A percentile compares a stretch with the other conserved stretches of the same genome.
Evolutionary conservation across 2,329 filamentous ascomycete genomes (phyloP).

Genomic region (Emergomyces orientalis): DNA sequence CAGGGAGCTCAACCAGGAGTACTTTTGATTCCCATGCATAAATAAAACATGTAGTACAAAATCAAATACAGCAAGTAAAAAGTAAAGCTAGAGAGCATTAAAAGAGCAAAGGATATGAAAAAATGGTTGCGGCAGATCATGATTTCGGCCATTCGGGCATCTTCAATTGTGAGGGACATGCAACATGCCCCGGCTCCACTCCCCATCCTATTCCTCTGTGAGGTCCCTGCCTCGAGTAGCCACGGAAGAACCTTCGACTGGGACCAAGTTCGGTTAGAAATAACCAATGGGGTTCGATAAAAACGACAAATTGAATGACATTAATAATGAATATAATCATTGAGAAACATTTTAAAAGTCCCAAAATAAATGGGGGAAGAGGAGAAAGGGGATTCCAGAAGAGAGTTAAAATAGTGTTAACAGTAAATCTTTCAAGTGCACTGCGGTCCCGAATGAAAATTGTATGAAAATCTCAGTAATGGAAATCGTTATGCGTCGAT

Average conservation of each 20-base stretch:
- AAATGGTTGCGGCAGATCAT: not conserved
- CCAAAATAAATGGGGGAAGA: constrained; percentile 20
- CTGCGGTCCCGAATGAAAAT: constrained; percentile 7
- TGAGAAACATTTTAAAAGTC: constrained; percentile 17
- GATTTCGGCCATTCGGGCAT: not conserved
- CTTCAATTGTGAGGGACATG: not conserved
- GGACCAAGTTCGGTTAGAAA: not conserved
- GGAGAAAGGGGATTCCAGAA: constrained; percentile 19
- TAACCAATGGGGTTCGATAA: not conserved
- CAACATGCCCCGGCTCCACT: not conserved
- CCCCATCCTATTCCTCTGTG: not conserved
- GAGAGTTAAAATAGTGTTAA: not conserved
- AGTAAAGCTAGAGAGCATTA: not conserved
- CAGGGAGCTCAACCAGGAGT: not conserved
- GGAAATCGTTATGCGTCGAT: constrained; percentile 7
- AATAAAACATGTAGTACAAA: constrained; percentile 4
- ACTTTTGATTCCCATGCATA: constrained; percentile 5
- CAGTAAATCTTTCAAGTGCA: constrained; percentile 5
- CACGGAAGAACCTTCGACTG: not conserved
- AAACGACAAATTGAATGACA: not conserved
- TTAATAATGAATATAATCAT: not conserved
- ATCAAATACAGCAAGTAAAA: not conserved
- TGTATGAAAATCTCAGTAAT: not conserved
- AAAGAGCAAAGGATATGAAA: not conserved
- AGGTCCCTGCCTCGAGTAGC: not conserved